A percentile compares a stretch with the other conserved stretches of the same genome.
phyloP scores from a whole-genome alignment of 164 flowering plant genomes.

The Vitis riparia region DNA sequence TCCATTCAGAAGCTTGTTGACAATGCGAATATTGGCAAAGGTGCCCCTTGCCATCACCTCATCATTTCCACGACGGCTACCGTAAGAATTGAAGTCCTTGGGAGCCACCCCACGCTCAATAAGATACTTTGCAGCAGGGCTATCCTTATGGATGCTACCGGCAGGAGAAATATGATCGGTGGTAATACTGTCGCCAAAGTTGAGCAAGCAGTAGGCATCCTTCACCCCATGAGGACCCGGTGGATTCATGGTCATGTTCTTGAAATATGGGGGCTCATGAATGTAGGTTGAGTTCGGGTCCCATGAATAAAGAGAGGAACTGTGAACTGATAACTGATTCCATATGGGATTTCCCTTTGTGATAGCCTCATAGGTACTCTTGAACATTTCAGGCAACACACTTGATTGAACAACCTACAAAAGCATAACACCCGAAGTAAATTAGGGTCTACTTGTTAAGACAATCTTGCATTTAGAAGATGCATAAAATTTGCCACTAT shows the following conservation, averaged over 20 bases:
- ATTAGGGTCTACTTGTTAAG: slow-evolving; percentile 15
- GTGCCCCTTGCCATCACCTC: slow-evolving; percentile 82
- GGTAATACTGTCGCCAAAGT: slow-evolving; percentile 78
- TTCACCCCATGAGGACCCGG: slow-evolving; percentile 71
- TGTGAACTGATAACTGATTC: slow-evolving; percentile 66
- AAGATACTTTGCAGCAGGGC: slow-evolving; percentile 75
- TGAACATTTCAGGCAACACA: slow-evolving; percentile 79
- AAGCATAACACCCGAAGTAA: slow-evolving; percentile 12
- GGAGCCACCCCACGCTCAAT: slow-evolving; percentile 58
- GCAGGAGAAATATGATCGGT: slow-evolving; percentile 85
- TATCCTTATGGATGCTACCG: slow-evolving; percentile 77
- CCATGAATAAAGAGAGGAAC: slow-evolving; percentile 57
- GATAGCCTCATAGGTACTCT: slow-evolving; percentile 67
- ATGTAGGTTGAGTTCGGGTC: slow-evolving; percentile 81
- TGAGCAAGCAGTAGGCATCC: slow-evolving; percentile 74
- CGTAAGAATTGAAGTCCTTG: slow-evolving; percentile 75
- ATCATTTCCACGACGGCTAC: slow-evolving; percentile 79
- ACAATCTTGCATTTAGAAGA: slow-evolving; percentile 1
- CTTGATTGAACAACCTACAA: slow-evolving; percentile 72
- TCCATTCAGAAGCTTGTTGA: slow-evolving; percentile 70
- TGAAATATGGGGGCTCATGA: slow-evolving; percentile 87
- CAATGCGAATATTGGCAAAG: slow-evolving; percentile 72
- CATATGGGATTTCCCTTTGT: slow-evolving; percentile 82
- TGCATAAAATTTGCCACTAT: background rate
- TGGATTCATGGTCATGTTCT: slow-evolving; percentile 69